Evolutionary conservation across 805 yeast genomes (phyloP).

Genomic region (Ogataea minuta): DNA sequence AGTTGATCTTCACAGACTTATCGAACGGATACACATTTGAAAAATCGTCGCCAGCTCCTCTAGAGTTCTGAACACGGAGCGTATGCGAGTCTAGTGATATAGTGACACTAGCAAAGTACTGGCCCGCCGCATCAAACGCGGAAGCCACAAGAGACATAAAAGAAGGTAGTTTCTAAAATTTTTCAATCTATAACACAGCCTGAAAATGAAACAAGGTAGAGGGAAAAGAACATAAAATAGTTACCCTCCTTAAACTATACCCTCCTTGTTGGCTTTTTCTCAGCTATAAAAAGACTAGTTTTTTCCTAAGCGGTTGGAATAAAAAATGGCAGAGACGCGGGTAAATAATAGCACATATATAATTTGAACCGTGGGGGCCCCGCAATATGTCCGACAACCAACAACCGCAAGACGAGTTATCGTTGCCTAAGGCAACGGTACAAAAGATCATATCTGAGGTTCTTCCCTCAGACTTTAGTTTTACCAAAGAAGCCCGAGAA

Average conservation of each 20-base stretch:
- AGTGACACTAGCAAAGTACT: conserved; percentile 60
- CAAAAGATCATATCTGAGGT: conserved; percentile 92
- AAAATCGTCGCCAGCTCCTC: conserved; percentile 35
- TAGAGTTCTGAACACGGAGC: conserved; percentile 56
- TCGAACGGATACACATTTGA: conserved; percentile 49
- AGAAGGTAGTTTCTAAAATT: conserved; percentile 11
- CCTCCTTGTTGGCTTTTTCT: background rate
- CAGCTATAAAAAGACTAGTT: conserved; percentile 5
- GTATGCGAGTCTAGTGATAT: conserved; percentile 71
- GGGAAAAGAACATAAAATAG: background rate
- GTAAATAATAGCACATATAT: conserved; percentile 4
- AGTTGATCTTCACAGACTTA: conserved; percentile 48
- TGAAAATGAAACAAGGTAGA: background rate
- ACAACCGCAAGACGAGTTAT: conserved; percentile 33
- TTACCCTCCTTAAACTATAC: conserved; percentile 2
- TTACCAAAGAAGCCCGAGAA: conserved; percentile 91
- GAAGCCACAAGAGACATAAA: conserved; percentile 34
- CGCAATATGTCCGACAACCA: conserved; percentile 23
- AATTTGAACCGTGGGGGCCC: background rate
- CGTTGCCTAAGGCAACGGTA: conserved; percentile 72
- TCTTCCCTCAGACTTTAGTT: conserved; percentile 80
- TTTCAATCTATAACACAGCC: conserved; percentile 17
- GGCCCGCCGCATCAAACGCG: conserved; percentile 61
- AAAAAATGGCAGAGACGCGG: conserved; percentile 14
- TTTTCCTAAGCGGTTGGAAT: conserved; percentile 4